Conservation (phyloP, 2,329 filamentous ascomycete genomes). For the Teratosphaeria viscida region DNA sequence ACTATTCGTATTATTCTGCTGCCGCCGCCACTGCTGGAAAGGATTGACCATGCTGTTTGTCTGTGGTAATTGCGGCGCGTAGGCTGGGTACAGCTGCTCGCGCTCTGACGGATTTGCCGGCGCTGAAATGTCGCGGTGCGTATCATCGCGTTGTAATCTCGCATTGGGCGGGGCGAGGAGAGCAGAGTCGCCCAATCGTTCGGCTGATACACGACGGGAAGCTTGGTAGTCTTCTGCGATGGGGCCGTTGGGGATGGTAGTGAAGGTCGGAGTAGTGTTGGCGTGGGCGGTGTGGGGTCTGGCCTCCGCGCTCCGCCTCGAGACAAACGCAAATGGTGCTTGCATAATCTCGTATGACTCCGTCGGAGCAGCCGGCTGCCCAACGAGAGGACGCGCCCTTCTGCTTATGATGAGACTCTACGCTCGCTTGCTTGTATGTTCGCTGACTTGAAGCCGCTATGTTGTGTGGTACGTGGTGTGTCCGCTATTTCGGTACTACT, state of each 20-base stretch:
- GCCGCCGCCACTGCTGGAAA: not conserved
- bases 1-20: not conserved
- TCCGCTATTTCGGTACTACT: too few species aligned
- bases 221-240: not conserved
- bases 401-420: not conserved
- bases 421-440: too few species aligned
- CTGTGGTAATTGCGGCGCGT: not conserved
- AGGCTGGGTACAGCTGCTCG: not conserved
- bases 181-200: not conserved
- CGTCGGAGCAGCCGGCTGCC: not conserved
- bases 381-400: not conserved
- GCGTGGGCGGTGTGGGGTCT: not conserved
- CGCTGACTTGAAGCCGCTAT: too few species aligned
- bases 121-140: not conserved
- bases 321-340: not conserved
- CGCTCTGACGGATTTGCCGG: not conserved
- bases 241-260: not conserved
- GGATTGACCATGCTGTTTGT: not conserved
- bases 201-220: not conserved
- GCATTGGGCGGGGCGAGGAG: not conserved
- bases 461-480: too few species aligned
- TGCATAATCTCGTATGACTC: not conserved
- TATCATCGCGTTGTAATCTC: not conserved
- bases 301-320: not conserved
- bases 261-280: not conserved